Evolutionary conservation across 176 grass and related monocot species (phyloP), one percentile per base, ranked within the genome.

Genomic region (Juncus effusus): DNA sequence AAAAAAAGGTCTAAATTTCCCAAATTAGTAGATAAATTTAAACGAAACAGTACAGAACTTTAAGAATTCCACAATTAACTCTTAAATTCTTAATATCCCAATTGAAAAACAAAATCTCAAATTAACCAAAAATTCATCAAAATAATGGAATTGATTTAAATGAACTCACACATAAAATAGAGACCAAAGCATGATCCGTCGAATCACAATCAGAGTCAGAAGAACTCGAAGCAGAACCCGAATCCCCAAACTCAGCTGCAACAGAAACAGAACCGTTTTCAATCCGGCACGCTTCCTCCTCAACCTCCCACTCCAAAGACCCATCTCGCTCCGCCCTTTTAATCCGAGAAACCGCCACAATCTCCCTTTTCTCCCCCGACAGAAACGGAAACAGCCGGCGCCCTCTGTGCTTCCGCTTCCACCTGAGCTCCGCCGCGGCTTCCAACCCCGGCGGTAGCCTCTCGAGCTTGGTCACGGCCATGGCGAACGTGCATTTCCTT

Each of bases 121-220:
- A 47, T 47, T 47, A 47, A 47, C 44, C 44, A 16, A 28, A 7
- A 52, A 12, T 0, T 16, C 15, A 68, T 68, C 42, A 13, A 12
- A 5, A 39, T 5, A 42, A 9, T 28, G 13, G 60, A 77, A 60
- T 69, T 36, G 51, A 3, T 8, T 36, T 2, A 1, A 10, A 38
- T 55, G 3, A 10, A 67, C 94, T 93, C 79, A 99, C 95, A 40
- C 79, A 83, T 60, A 99, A 80, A 63, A 99, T 62, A 67, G 89
- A 80, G 76, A 99, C 1, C 19, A 28, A 89, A 61, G 61, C 59
- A 35, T 87, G 78, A 19, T 77, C 78, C 37, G 68, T 72, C 1
- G 79, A 80, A 7, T 76, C 4, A 55, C 74, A 13, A 11, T 64
- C 64, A 10, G 55, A 61, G 13, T 66, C 42, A 52, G 35, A 35